A percentile compares a stretch with the other conserved stretches of the same genome.
Evolutionary conservation across 257 asterid genomes (phyloP).

Genomic region (Primulina eburnea): DNA sequence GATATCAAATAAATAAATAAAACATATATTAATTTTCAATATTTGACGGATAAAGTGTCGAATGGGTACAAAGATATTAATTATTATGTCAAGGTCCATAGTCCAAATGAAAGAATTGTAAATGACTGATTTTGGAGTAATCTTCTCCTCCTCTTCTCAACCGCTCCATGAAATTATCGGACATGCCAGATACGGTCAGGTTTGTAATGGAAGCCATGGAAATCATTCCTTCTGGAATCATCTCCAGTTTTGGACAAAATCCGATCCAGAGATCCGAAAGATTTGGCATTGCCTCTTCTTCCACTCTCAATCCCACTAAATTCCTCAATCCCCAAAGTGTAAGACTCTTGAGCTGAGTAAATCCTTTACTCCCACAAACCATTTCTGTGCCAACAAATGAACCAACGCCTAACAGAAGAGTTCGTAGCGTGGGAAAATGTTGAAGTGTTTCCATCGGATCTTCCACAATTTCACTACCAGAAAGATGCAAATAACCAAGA

Average conservation of each 20-base stretch:
- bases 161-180: background rate
- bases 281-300: constrained; percentile 26
- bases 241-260: background rate
- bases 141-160: background rate
- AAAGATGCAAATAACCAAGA: background rate
- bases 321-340: rapidly evolving
- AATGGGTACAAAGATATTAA: too few species aligned
- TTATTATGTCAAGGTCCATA: too few species aligned
- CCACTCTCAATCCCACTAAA: constrained; percentile 21
- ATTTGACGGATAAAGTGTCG: too few species aligned
- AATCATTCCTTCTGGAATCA: background rate
- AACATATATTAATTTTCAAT: too few species aligned
- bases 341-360: constrained; percentile 21
- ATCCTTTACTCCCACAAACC: background rate
- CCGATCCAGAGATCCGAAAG: background rate
- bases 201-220: too few species aligned
- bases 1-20: too few species aligned
- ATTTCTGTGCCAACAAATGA: background rate
- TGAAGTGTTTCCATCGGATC: constrained; percentile 11
- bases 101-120: too few species aligned
- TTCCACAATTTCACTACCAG: background rate
- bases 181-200: background rate
- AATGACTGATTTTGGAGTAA: background rate
- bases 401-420: background rate
- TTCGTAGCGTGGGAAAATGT: constrained; percentile 3